Evolutionary conservation across 768 basidiomycete genomes (phyloP).

Genomic region (Tylopilus intermedius): DNA sequence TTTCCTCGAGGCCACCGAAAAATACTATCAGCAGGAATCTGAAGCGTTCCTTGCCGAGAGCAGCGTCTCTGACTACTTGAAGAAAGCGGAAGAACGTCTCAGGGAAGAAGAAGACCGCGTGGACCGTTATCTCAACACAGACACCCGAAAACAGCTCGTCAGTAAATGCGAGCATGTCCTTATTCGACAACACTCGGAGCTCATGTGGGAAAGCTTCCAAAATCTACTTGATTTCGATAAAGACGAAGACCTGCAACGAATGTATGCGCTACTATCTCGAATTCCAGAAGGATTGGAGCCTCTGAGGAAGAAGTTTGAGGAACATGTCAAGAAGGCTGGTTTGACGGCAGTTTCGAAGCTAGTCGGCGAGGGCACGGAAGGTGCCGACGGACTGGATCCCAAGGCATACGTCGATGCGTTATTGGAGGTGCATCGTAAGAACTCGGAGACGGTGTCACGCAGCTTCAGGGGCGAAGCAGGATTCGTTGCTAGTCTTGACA

Average conservation of each 20-base stretch:
- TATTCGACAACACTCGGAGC: constrained; percentile 76
- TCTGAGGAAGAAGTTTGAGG: constrained; percentile 86
- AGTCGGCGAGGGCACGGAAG: constrained; percentile 47
- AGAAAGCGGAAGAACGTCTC: constrained; percentile 88
- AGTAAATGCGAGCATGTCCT: constrained; percentile 88
- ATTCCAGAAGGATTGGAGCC: constrained; percentile 90
- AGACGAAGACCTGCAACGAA: constrained; percentile 89
- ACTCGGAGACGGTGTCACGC: constrained; percentile 78
- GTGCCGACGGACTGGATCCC: constrained; percentile 70
- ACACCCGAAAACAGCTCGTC: constrained; percentile 77
- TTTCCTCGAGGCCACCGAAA: constrained; percentile 84
- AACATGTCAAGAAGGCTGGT: constrained; percentile 91
- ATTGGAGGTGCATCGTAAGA: constrained; percentile 88
- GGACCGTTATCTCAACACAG: constrained; percentile 86
- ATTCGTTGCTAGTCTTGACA: constrained; percentile 89
- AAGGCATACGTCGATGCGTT: constrained; percentile 93
- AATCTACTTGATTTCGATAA: constrained; percentile 86
- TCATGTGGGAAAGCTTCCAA: constrained; percentile 94
- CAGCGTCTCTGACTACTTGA: constrained; percentile 90
- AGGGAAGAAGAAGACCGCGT: constrained; percentile 94
- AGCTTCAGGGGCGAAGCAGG: constrained; percentile 91
- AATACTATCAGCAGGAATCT: constrained; percentile 89
- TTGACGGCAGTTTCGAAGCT: constrained; percentile 74
- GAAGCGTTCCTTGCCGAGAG: constrained; percentile 85
- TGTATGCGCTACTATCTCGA: constrained; percentile 89